Percentiles rank a stretch among this genome's conserved stretches.
These are phyloP conservation scores for Thermoascus crustaceus DNA, from an alignment of 2,329 filamentous ascomycete species.

Conservation along the genomic window DNA sequence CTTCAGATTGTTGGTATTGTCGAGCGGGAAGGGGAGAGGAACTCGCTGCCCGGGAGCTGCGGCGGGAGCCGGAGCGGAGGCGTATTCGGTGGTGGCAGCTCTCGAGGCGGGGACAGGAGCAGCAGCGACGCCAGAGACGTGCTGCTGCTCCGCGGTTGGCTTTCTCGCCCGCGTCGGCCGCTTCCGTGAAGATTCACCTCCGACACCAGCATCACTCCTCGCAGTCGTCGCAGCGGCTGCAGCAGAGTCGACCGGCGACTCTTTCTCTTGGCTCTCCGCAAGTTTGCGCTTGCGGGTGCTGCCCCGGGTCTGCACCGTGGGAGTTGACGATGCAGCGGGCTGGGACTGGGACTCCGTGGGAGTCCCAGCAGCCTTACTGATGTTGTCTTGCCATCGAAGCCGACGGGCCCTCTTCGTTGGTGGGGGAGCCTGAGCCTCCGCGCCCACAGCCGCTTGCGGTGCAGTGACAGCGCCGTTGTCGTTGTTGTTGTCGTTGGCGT, in stretches of 20 bases:
- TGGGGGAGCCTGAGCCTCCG: conserved; percentile 13
- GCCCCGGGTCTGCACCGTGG: conserved; percentile 6
- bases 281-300: conserved; percentile 2
- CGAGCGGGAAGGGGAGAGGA: conserved; percentile 5
- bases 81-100: conserved; percentile 1
- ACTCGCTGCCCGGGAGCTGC: conserved; percentile 3
- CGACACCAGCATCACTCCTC: background rate
- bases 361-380: background rate
- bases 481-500: conserved; percentile 2
- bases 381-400: conserved; percentile 3
- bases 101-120: conserved; percentile 1
- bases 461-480: no score
- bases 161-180: conserved; percentile 6
- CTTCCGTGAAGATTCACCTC: conserved; percentile 4
- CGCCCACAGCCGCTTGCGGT: conserved; percentile 12
- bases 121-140: background rate
- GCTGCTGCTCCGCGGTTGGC: conserved; percentile 2
- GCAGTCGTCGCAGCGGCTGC: conserved; percentile 1
- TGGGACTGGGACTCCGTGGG: background rate
- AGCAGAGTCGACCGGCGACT: background rate
- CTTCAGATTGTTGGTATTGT: conserved; percentile 13
- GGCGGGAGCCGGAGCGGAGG: no score
- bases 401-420: conserved; percentile 12
- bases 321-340: background rate
- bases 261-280: conserved; percentile 6